Evolutionary conservation across 129 eudicot genomes (phyloP).

Genomic region (carrot (Daucus carota)): DH1_v3.0 NC_030385.2:3570501-3571000

Average conservation of each 20-base stretch:
- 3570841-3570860: slow-evolving; percentile 52
- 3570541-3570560: not conserved
- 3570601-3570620: no score
- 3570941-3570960: not conserved
- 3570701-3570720: no score
- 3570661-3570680: no score
- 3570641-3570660: no score
- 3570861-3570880: slow-evolving; percentile 32
- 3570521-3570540: no score
- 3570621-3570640: no score
- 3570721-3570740: no score
- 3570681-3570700: no score
- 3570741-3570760: not conserved
- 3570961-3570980: not conserved
- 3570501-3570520: not conserved
- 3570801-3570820: slow-evolving; percentile 51
- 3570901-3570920: slow-evolving; percentile 46
- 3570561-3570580: not conserved
- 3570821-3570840: slow-evolving; percentile 37
- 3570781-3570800: slow-evolving; percentile 27
- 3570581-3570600: not conserved
- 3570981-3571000: not conserved
- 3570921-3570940: slow-evolving; percentile 21
- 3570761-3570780: slow-evolving; percentile 20
- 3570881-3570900: slow-evolving; percentile 42